Evolutionary conservation across 2,329 filamentous ascomycete species (phyloP).

Genomic region (Dactylellina cionopaga): DNA sequence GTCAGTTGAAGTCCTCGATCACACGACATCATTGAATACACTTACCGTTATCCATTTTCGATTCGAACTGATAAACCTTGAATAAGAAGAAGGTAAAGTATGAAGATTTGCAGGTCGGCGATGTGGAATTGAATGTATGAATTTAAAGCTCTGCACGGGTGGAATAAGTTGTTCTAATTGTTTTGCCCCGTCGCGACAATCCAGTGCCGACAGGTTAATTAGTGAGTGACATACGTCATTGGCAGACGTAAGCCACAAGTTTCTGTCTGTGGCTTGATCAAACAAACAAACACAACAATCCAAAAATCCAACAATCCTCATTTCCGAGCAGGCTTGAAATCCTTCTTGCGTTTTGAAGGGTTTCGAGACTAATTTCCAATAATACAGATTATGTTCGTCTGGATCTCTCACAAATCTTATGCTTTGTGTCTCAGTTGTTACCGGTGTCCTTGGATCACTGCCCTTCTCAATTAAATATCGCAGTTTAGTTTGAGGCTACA

Average conservation of each 20-base stretch:
- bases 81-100: too few relatives aligned
- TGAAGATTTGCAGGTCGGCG: too few relatives aligned
- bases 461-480: too few relatives aligned
- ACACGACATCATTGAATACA: not conserved
- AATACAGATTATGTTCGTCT: too few relatives aligned
- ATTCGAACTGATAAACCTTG: not conserved
- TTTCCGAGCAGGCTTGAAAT: too few relatives aligned
- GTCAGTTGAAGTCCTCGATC: not conserved
- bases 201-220: not conserved
- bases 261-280: conserved; percentile 7
- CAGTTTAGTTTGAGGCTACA: too few relatives aligned
- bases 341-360: too few relatives aligned
- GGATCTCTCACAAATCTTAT: too few relatives aligned
- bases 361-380: too few relatives aligned
- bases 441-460: too few relatives aligned
- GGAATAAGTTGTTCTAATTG: not conserved
- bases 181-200: not conserved
- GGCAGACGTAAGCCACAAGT: conserved; percentile 1
- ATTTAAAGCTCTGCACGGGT: not conserved
- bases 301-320: not conserved
- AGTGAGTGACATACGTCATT: conserved; percentile 15
- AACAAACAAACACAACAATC: conserved; percentile 1
- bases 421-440: too few relatives aligned
- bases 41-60: conserved; percentile 2
- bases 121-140: too few relatives aligned